phyloP scores from a whole-genome alignment of 78 protist species.

The Dictyostelium purpureum region DNA sequence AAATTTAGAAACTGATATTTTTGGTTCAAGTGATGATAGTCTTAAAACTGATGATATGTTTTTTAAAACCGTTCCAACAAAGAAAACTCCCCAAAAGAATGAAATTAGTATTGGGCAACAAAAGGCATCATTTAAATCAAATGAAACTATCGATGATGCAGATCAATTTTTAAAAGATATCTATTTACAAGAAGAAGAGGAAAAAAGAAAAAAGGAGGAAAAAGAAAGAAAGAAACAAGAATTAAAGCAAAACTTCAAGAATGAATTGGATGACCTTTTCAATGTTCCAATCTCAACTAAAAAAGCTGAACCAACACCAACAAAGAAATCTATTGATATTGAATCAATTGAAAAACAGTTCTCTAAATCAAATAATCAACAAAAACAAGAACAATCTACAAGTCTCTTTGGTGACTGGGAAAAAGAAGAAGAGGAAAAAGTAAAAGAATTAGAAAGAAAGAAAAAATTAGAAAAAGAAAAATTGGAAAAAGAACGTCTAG shows the following conservation, averaged over 20 bases:
- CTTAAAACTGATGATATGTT: not conserved
- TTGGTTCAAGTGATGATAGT: not conserved
- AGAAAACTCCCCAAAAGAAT: not conserved
- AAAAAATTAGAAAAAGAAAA: not conserved
- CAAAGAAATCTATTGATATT: not conserved
- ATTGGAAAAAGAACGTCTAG: not conserved
- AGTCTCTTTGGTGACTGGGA: slow-evolving; percentile 36
- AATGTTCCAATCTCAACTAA: slow-evolving; percentile 8
- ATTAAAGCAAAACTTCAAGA: not conserved
- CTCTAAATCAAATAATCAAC: not conserved
- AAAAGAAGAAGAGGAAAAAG: slow-evolving; percentile 9
- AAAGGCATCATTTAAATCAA: not conserved
- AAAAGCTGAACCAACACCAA: not conserved
- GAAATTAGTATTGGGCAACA: not conserved
- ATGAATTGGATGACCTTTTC: slow-evolving; percentile 38
- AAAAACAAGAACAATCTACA: not conserved
- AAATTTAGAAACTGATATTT: slow-evolving; percentile 11
- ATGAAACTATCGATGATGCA: not conserved
- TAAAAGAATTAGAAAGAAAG: slow-evolving; percentile 13
- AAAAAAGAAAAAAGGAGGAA: slow-evolving; percentile 3
- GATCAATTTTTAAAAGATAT: not conserved
- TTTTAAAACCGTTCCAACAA: not conserved
- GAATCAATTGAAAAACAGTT: slow-evolving; percentile 21
- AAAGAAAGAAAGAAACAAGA: not conserved
- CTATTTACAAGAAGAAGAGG: not conserved